Evolutionary conservation across 2,329 filamentous ascomycete species (phyloP), one percentile per base, ranked within the genome.

Genomic region (Blastomyces silverae): DNA sequence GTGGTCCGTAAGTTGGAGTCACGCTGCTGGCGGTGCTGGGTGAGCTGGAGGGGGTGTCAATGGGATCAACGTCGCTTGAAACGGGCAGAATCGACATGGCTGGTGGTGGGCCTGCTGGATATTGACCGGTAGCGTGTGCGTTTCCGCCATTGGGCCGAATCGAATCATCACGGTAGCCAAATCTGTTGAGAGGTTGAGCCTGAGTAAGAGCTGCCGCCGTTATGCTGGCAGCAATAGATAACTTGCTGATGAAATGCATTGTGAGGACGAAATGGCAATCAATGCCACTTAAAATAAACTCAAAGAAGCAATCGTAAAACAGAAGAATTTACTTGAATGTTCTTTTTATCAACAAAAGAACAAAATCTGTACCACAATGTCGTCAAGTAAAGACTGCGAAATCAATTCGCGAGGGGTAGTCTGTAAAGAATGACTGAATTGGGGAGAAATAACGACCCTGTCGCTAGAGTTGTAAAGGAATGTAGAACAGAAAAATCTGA

Each of bases 181-280:
- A 57, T 62, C 64, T 67, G 59, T 66, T 70, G 52, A 74, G 69
- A 63, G 70, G 69, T 52, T 68, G 70, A 61, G 77, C 76, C 65
- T 77, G 72, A 58, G 71, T 71, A 46, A 75, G 62, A 46, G 75
- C 71, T 64, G 74, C 77, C 63, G 78, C 69, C 60, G 73, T 72
- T 34, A 73, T 74, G 62, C 77, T 68, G 58, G 77, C 69, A 64
- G 71, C 73, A 63, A 77, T 53, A 53, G 75, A 73, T 66, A 75
- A 52, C 67, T 75, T 77, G 72, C 69, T 70, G 62, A 73, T 67
- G 67, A 77, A 70, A 60, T 75, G 73, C 77, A 79, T 79, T 53
- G 64, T 74, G 70, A 64, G 65, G 46, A 67, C 57, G 63, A 53
- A 50, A 52, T 57, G 42, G 66, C 70, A 72, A 64, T 71, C 69